Base-by-base conservation (phyloP, 768 basidiomycete species). In the Rhizopogon rudus region DNA sequence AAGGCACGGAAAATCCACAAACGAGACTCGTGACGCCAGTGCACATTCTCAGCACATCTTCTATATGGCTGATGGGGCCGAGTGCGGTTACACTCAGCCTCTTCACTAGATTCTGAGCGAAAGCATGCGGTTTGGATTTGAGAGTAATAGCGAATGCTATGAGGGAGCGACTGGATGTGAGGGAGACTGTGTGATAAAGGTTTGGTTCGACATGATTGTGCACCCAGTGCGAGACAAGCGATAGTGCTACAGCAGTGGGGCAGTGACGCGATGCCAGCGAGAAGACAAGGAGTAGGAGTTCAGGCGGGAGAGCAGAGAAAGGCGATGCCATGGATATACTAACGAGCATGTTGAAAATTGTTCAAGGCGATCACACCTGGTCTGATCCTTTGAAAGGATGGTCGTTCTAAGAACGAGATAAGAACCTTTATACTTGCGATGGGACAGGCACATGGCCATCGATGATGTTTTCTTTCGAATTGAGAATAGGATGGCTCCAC, bases 171-270 rank as follows among this genome's bases (percentile, higher is more conserved):
- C 71, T 54, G 52, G 71, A 63, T 33, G 64, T 57, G 35, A 75
- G 71, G 40, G 67, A 60, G 54, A 75, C 73, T 52, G 73, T 74
- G 52, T 69, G 63, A 61, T 73, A 74, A 37, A 75, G 65, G 33
- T 69, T 55, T 22, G 69, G 72, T 40, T 71, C 69, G 28, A 67
- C 67, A 66, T 71, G 71, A 14, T 53, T 57, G 44, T 64, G 65
- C n/a, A 69, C 63, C 35, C 65, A 61, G 49, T 66, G 66, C 25
- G 72, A 72, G 45, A 76, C 74, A 50, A 71, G 70, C 8, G 71
- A 66, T 51, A 75, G 62, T 29, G 67, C 40, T 31, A 70, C 65
- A 9, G 71, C 67, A 28, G 73, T 67, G 17, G 61, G 54, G 16
- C 43, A 60, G 52, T 65, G 63, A 14, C 56, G 51, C 13, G 75